These are phyloP conservation scores for Aspergillus novoparasiticus DNA, from an alignment of 2,329 filamentous ascomycete species.

Conservation along the genomic window DNA sequence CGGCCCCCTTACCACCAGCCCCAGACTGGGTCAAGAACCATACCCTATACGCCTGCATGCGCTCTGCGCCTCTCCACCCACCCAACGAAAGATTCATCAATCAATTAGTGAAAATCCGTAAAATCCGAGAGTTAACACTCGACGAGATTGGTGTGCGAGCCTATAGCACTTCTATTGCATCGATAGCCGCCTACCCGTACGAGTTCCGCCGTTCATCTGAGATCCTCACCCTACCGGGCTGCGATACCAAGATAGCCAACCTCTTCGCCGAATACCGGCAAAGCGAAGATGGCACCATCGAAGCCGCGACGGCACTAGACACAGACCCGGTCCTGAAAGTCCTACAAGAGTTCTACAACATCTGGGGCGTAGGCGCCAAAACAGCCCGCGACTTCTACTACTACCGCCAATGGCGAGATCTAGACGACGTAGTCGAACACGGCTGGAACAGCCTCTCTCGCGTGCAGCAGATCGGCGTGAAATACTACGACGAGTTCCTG, in stretches of 20 bases:
- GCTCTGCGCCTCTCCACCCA: conserved; percentile 68
- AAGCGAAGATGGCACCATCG: conserved; percentile 57
- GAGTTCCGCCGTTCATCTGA: conserved; percentile 49
- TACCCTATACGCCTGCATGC: conserved; percentile 76
- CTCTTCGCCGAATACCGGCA: conserved; percentile 76
- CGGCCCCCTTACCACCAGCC: conserved; percentile 60
- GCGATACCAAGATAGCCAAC: conserved; percentile 74
- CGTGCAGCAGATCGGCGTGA: conserved; percentile 90
- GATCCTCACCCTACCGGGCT: conserved; percentile 68
- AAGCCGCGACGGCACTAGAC: conserved; percentile 66
- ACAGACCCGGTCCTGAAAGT: conserved; percentile 65
- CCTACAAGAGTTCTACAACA: conserved; percentile 73
- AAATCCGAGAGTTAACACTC: conserved; percentile 67
- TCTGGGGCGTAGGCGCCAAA: conserved; percentile 87
- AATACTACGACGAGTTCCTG: conserved; percentile 86
- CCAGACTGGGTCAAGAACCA: conserved; percentile 70
- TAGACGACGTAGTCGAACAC: conserved; percentile 82
- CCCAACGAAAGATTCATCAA: conserved; percentile 77
- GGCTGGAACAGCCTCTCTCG: conserved; percentile 76
- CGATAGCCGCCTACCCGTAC: conserved; percentile 78
- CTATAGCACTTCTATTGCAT: conserved; percentile 84
- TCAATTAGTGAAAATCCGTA: conserved; percentile 73
- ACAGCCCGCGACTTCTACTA: conserved; percentile 82
- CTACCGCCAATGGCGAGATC: conserved; percentile 73
- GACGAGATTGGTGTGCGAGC: conserved; percentile 81